Percentiles rank a stretch among this genome's conserved stretches.
phyloP scores from a whole-genome alignment of 2,329 filamentous ascomycete genomes.

The Monosporascus sp. region DNA sequence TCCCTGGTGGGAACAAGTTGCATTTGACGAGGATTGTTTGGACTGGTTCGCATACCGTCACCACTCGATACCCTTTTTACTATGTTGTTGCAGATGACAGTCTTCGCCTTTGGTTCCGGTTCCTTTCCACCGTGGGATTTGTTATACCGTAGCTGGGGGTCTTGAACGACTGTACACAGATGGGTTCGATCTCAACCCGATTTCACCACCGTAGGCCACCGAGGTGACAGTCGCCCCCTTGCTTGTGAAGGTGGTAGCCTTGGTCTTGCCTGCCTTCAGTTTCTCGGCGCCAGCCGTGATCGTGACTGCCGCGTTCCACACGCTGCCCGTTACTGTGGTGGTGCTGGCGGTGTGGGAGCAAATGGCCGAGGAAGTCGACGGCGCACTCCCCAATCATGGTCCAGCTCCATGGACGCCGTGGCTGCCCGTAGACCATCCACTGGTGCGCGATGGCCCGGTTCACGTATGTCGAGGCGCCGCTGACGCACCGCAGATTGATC shows the following conservation, averaged over 20 bases:
- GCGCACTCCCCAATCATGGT: background rate
- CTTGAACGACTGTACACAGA: too few species aligned
- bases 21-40: too few species aligned
- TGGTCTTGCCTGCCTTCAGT: background rate
- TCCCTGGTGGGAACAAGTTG: background rate
- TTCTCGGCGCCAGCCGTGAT: background rate
- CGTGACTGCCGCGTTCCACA: background rate
- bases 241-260: conserved; percentile 42
- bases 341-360: background rate
- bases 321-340: background rate
- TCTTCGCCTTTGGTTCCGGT: too few species aligned
- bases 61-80: too few species aligned
- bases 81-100: too few species aligned
- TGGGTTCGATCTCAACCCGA: too few species aligned
- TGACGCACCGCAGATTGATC: background rate
- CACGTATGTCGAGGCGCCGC: background rate
- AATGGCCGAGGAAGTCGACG: background rate
- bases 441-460: background rate
- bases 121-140: too few species aligned
- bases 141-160: too few species aligned
- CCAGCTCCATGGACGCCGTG: background rate
- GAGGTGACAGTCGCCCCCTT: too few species aligned
- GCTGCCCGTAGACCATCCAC: background rate
- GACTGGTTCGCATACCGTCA: too few species aligned
- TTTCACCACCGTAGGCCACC: too few species aligned